Evolutionary conservation across 768 basidiomycete genomes (phyloP).

Genomic region (Agrocybe praecox): DNA sequence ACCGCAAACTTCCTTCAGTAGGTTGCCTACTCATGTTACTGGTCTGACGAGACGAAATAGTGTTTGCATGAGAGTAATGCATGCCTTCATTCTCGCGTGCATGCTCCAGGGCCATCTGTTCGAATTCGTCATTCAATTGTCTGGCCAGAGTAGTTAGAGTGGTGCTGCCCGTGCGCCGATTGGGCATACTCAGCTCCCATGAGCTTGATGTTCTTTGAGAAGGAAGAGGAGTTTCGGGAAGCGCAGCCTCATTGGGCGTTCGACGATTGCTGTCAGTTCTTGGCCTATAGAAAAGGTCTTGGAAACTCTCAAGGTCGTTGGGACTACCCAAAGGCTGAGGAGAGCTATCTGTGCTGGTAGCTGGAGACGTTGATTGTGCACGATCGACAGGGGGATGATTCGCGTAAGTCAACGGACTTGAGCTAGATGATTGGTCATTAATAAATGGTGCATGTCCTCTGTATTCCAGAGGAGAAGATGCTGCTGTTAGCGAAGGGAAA

Average conservation of each 20-base stretch:
- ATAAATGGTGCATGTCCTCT: neutral
- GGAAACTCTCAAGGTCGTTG: constrained; percentile 74
- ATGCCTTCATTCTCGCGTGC: constrained; percentile 22
- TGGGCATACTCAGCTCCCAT: constrained; percentile 35
- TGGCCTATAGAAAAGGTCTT: constrained; percentile 73
- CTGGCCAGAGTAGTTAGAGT: constrained; percentile 51
- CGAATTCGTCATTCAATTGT: constrained; percentile 53
- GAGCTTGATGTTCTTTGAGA: constrained; percentile 28
- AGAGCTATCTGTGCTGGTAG: constrained; percentile 24
- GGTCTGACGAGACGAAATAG: constrained; percentile 15
- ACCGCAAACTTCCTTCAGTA: constrained; percentile 35
- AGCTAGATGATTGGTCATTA: neutral
- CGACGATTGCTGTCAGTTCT: constrained; percentile 16
- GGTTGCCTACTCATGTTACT: constrained; percentile 19
- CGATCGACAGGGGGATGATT: constrained; percentile 1
- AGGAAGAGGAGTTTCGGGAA: constrained; percentile 26
- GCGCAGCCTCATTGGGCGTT: constrained; percentile 20
- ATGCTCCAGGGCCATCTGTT: constrained; percentile 37
- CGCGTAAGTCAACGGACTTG: neutral
- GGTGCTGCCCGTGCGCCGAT: constrained; percentile 39
- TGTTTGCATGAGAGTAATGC: constrained; percentile 26
- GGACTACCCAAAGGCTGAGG: constrained; percentile 59
- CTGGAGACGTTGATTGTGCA: constrained; percentile 15
- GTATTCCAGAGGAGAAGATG: neutral
- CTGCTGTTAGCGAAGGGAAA: neutral